Conservation (phyloP, 2,329 filamentous ascomycete species). For the Pyrenophora graminea region DNA sequence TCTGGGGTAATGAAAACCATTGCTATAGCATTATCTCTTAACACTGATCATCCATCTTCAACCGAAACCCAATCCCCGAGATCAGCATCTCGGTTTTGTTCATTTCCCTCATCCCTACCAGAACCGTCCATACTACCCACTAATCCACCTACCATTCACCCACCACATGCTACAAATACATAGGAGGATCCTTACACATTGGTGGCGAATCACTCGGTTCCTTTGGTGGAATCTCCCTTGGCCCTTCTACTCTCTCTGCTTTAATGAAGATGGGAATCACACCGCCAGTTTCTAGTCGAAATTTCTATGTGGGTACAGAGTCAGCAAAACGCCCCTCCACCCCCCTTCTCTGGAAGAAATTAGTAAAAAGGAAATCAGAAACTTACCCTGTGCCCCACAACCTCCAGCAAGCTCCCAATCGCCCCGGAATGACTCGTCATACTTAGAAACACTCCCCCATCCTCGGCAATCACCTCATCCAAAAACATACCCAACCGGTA, state of each 20-base stretch:
- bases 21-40: too few species aligned
- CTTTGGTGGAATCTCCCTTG: constrained; percentile 29
- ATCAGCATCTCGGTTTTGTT: too few species aligned
- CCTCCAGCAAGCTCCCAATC: constrained; percentile 59
- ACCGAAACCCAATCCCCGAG: too few species aligned
- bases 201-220: constrained; percentile 42
- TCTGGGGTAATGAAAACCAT: too few species aligned
- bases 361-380: background rate
- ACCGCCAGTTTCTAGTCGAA: constrained; percentile 66
- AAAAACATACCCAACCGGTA: constrained; percentile 47
- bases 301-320: constrained; percentile 34
- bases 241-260: constrained; percentile 54
- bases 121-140: too few species aligned
- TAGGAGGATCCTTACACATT: constrained; percentile 26
- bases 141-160: too few species aligned
- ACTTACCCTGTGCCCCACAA: constrained; percentile 58
- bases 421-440: constrained; percentile 64
- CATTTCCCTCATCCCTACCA: too few species aligned
- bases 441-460: constrained; percentile 54
- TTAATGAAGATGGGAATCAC: constrained; percentile 70
- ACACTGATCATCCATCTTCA: too few species aligned
- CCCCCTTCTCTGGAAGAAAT: background rate
- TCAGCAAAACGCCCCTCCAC: background rate
- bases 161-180: too few species aligned
- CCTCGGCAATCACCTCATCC: constrained; percentile 57